Evolutionary conservation across 208 protist genomes (phyloP).

Genomic region (Entamoeba invadens): DNA sequence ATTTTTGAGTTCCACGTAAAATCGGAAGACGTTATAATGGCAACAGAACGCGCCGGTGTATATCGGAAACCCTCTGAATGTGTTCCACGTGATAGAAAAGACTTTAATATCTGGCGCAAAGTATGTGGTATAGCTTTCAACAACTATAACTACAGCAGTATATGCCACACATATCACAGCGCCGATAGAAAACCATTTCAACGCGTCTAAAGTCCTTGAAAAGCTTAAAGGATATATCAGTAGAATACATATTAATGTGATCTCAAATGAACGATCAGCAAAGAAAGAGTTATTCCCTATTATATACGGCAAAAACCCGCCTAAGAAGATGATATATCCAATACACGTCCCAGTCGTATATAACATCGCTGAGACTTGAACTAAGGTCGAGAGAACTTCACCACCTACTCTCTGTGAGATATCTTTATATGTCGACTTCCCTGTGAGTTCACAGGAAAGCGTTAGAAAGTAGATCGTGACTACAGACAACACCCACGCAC

Average conservation of each 20-base stretch:
- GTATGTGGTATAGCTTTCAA: background rate
- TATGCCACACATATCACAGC: background rate
- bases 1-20: conserved; percentile 5
- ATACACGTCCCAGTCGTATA: background rate
- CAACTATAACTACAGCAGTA: background rate
- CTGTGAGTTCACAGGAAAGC: background rate
- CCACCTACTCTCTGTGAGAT: background rate
- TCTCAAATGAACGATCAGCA: background rate
- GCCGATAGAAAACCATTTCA: background rate
- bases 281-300: background rate
- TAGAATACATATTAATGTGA: background rate
- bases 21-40: background rate
- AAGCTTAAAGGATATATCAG: background rate
- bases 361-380: background rate
- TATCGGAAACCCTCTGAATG: background rate
- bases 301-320: background rate
- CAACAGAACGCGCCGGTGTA: background rate
- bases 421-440: background rate
- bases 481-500: background rate
- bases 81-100: background rate
- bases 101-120: background rate
- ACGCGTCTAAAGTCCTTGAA: background rate
- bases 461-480: background rate
- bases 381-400: background rate
- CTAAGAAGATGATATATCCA: background rate